Percentiles rank a stretch among this genome's conserved stretches.
Evolutionary conservation across 768 basidiomycete genomes (phyloP).

Genomic region (Termitomyces sp.): DNA sequence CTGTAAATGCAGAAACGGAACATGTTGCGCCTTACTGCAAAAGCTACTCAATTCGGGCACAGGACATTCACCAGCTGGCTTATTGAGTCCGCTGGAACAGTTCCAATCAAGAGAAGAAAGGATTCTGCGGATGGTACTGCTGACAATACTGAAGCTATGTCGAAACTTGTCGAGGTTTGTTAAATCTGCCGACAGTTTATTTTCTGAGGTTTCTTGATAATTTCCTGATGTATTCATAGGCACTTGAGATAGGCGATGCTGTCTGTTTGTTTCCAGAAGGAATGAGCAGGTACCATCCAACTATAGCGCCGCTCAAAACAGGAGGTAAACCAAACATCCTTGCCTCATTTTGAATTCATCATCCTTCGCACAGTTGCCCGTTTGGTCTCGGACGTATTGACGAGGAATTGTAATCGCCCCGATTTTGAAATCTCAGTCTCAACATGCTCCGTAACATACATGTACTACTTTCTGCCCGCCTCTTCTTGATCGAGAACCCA

Average conservation of each 20-base stretch:
- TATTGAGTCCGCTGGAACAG: slow-evolving; percentile 82
- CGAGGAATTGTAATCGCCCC: slow-evolving; percentile 58
- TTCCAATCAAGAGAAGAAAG: slow-evolving; percentile 74
- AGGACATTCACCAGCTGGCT: slow-evolving; percentile 87
- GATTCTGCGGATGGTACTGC: slow-evolving; percentile 49
- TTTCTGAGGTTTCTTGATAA: neutral
- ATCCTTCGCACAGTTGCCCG: slow-evolving; percentile 57
- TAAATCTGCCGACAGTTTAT: neutral
- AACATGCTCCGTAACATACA: slow-evolving; percentile 81
- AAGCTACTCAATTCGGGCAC: slow-evolving; percentile 80
- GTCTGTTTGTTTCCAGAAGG: slow-evolving; percentile 87
- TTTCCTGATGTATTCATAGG: slow-evolving; percentile 33
- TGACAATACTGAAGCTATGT: slow-evolving; percentile 70
- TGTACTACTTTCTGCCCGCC: slow-evolving; percentile 32
- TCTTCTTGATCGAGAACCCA: neutral
- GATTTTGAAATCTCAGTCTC: slow-evolving; percentile 68
- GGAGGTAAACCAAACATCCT: slow-evolving; percentile 47
- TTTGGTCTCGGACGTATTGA: slow-evolving; percentile 71
- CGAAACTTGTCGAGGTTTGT: slow-evolving; percentile 57
- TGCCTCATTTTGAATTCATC: neutral
- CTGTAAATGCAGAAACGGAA: slow-evolving; percentile 52
- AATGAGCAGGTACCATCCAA: slow-evolving; percentile 77
- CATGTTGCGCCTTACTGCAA: slow-evolving; percentile 81
- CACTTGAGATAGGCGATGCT: slow-evolving; percentile 69
- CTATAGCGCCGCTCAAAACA: slow-evolving; percentile 83